Conservation (phyloP, 768 basidiomycete genomes). For the Boletus sp. region DNA sequence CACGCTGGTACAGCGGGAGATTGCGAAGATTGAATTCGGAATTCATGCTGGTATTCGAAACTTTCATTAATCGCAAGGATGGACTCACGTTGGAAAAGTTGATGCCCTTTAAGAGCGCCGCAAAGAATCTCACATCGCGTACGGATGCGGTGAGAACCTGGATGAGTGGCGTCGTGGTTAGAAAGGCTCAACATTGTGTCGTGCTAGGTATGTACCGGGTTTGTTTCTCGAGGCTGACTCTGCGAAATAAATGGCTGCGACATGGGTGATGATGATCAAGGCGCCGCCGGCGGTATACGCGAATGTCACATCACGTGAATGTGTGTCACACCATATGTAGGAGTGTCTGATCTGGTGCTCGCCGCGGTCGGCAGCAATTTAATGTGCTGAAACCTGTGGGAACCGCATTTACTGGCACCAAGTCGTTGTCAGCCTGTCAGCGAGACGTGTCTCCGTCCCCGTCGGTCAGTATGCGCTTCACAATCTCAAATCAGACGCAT, state of each 20-base stretch:
- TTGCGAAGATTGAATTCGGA: slow-evolving; percentile 9
- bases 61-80: not conserved
- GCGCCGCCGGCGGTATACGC: not conserved
- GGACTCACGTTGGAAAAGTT: slow-evolving; percentile 72
- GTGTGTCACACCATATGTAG: not conserved
- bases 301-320: slow-evolving; percentile 16
- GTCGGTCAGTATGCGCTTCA: slow-evolving; percentile 23
- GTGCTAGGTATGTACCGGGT: slow-evolving; percentile 19
- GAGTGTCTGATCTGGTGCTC: no score
- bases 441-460: not conserved
- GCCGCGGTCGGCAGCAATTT: no score
- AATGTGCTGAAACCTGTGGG: not conserved
- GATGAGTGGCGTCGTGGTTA: not conserved
- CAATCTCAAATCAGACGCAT: slow-evolving; percentile 38
- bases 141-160: slow-evolving; percentile 70
- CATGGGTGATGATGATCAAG: slow-evolving; percentile 8
- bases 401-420: not conserved
- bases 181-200: not conserved
- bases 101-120: slow-evolving; percentile 76
- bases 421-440: not conserved
- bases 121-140: slow-evolving; percentile 80
- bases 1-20: slow-evolving; percentile 49
- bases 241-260: slow-evolving; percentile 17
- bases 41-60: not conserved
- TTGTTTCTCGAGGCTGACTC: slow-evolving; percentile 21